phyloP scores from a whole-genome alignment of 2,329 filamentous ascomycete species.

The Cercospora sp. region DNA sequence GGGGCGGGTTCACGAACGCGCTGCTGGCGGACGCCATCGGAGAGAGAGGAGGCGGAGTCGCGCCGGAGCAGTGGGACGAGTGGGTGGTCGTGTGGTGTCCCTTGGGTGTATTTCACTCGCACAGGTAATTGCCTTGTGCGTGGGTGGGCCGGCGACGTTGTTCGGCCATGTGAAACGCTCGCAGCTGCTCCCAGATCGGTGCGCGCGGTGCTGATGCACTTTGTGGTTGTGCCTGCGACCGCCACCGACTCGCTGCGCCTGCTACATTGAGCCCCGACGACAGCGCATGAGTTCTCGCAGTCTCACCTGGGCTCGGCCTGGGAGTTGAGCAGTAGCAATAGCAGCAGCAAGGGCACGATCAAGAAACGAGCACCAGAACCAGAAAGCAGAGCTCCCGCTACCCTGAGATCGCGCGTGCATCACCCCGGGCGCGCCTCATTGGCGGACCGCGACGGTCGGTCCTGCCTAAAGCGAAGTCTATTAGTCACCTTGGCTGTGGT shows the following conservation, averaged over 20 bases:
- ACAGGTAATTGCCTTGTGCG: neutral
- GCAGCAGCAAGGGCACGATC: neutral
- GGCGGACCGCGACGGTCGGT: neutral
- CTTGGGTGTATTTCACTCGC: neutral
- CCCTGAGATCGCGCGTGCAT: neutral
- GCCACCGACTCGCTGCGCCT: neutral
- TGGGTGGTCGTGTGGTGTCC: neutral
- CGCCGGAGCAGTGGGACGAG: neutral
- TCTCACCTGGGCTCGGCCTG: neutral
- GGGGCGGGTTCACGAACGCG: conserved; percentile 32
- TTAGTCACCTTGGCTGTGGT: neutral
- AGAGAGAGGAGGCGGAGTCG: neutral
- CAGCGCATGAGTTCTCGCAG: neutral
- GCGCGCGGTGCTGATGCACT: neutral
- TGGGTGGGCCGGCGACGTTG: neutral
- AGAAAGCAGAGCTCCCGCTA: neutral
- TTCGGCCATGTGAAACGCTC: conserved; percentile 3
- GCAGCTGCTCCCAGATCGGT: neutral
- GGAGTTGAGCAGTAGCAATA: neutral
- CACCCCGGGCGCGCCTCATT: neutral
- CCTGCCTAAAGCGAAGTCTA: neutral
- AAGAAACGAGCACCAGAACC: neutral
- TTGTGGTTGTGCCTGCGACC: neutral
- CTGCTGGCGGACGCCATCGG: neutral
- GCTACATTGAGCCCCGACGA: neutral